Evolutionary conservation across 257 asterid genomes (phyloP), one percentile per base, ranked within the genome.

Genomic region (Nicotiana obtusifolia): DNA sequence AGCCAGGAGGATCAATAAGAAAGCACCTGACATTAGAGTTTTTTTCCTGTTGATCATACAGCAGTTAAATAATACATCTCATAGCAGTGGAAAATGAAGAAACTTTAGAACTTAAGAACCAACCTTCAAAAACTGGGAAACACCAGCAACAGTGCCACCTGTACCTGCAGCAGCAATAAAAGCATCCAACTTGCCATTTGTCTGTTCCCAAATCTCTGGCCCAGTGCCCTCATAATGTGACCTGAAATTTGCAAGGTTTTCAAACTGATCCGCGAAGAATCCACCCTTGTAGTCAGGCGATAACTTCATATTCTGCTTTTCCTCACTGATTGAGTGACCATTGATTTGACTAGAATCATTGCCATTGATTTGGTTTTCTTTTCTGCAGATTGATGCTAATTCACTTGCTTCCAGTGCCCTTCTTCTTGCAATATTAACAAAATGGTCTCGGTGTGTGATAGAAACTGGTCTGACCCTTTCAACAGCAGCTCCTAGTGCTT

Each of bases 121-220:
- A 81, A 93, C 99, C 99, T 95, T 95, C 64, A 95, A 88, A 88
- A 88, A 94, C 37, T 84, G 86, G 83, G 99, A 91, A 80, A 94
- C 93, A 68, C 99, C 99, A 80, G 99, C 97, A 28, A 95, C 82
- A 13, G 98, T 94, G 78, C 99, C 98, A 7, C 99, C 98, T 19
- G 98, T 95, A 79, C 98, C 99, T n/a, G 99, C 95, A 85, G 97
- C 98, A 35, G 97, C 99, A 77, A 95, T 89, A 85, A 95, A 95
- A 66, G 97, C 99, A 84, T 94, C 97, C 87, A 93, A 82, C 80
- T 91, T 86, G n/a, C 90, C 97, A 61, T 84, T 89, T 59, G 92
- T 92, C 87, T 92, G 95, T 67, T 92, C 96, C 97, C 96, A 92
- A 73, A 92, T 92, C 90, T 95, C 99, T 47, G 97, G 97, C 82